Evolutionary conservation across 768 basidiomycete genomes (phyloP), one percentile per base, ranked within the genome.

Genomic region (Chlorophyllum brunneum): DNA sequence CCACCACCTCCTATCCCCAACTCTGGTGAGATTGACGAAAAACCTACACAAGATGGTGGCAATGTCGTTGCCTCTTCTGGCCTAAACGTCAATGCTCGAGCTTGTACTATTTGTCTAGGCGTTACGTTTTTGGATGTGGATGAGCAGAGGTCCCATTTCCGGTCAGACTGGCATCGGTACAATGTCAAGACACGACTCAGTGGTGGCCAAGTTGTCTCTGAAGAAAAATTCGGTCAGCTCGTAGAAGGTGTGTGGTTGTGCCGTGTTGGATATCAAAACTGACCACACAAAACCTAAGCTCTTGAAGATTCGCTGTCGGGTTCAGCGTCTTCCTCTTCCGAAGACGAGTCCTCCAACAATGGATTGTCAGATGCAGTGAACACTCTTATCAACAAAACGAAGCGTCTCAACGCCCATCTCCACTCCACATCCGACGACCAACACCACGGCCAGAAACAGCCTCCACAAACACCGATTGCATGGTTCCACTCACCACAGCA

Each of bases 121-220:
- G 76, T 79, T 2, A 60, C 69, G 0, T 98, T 98, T 57, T 58
- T 71, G 10, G 83, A 86, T 52, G 78, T 98, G 5, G 82, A 88
- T 29, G 88, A 88, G 54, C 93, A 98, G 60, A 78, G 94, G 45
- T 65, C 71, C 1, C 95, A 98, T 68, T 97, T 90, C 66, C 83
- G 85, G 59, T 91, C 90, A 8, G 95, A 99, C 67, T 98, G 95
- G 97, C 95, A 99, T 76, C 81, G 94, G 53, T 98, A 95, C 71
- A 98, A 98, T 65, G 89, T 94, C 59, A 97, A 95, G 69, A 78
- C 81, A 41, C 83, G 84, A 51, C 70, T 93, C 43, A 70, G 75
- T 45, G 86, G 85, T 5, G 78, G 81, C 8, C 71, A 74, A 18
- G 67, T 83, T 22, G 81, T 93, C 18, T 72, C 81, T 0, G 89